These are phyloP conservation scores for Melastoma malabathricum DNA, from an alignment of 345 rosid species.

Conservation along the genomic window DNA sequence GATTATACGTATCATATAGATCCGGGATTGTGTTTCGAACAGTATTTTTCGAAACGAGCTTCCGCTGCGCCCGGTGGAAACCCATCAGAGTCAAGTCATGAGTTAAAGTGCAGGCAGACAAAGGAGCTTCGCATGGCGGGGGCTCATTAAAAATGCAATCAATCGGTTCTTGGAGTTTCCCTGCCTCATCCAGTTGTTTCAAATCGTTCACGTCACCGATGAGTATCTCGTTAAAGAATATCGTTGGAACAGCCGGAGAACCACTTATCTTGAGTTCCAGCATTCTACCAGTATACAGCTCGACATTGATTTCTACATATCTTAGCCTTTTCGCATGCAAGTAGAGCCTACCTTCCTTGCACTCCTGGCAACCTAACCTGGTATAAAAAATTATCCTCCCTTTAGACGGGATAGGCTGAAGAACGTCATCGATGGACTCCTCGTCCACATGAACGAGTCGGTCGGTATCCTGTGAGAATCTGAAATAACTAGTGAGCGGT, in stretches of 20 bases:
- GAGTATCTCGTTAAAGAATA: conserved; percentile 55
- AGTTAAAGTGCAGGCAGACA: conserved; percentile 8
- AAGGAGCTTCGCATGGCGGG: conserved; percentile 54
- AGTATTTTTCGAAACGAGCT: no score
- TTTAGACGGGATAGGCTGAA: conserved; percentile 33
- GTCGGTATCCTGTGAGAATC: conserved; percentile 31
- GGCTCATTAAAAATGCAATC: conserved; percentile 36
- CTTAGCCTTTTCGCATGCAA: conserved; percentile 46
- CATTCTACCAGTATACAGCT: conserved; percentile 62
- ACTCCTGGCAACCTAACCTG: conserved; percentile 52
- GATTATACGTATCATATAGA: no score
- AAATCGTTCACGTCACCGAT: conserved; percentile 58
- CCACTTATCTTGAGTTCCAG: conserved; percentile 47
- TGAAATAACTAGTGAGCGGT: conserved; percentile 40
- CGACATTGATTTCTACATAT: conserved; percentile 69
- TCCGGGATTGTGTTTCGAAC: no score
- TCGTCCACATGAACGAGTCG: conserved; percentile 18
- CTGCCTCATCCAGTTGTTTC: conserved; percentile 42
- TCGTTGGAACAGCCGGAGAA: conserved; percentile 56
- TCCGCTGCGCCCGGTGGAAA: no score
- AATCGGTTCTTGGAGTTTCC: conserved; percentile 61
- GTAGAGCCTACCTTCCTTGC: conserved; percentile 45
- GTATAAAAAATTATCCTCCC: conserved; percentile 67
- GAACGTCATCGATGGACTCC: conserved; percentile 15
- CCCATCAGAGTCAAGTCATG: background rate